Conservation (phyloP, 1,139 yeast genomes). For the Yamadazyma blattariae region DNA sequence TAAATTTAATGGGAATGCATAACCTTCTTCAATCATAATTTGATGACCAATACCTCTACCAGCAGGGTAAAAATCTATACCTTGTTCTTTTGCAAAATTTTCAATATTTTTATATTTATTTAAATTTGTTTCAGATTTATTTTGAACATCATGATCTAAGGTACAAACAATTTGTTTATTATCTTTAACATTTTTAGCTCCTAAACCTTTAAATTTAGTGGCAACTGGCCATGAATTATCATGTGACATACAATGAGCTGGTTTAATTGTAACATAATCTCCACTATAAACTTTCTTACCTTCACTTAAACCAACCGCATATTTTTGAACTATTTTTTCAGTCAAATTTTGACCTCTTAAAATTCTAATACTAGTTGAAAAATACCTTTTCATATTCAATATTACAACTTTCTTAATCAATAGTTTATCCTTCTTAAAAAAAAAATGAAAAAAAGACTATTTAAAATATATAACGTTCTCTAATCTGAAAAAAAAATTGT, state of each 20-base stretch:
- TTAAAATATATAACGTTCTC: slow-evolving; percentile 2
- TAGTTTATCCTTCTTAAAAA: neutral
- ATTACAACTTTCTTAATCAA: neutral
- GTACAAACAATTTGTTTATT: slow-evolving; percentile 93
- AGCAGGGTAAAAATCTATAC: slow-evolving; percentile 97
- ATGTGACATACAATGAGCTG: slow-evolving; percentile 98
- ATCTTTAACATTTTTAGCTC: slow-evolving; percentile 80
- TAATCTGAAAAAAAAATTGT: too few relatives aligned
- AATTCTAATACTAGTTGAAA: slow-evolving; percentile 12
- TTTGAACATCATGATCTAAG: slow-evolving; percentile 96
- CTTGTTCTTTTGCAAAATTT: slow-evolving; percentile 82
- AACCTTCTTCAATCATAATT: slow-evolving; percentile 98
- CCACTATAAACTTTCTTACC: slow-evolving; percentile 80
- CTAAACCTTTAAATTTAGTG: slow-evolving; percentile 89
- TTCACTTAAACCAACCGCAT: slow-evolving; percentile 76
- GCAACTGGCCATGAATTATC: slow-evolving; percentile 99
- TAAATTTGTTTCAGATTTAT: slow-evolving; percentile 82
- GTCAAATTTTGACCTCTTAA: slow-evolving; percentile 74
- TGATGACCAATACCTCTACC: slow-evolving; percentile 99
- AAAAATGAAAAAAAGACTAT: neutral
- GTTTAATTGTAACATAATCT: slow-evolving; percentile 91
- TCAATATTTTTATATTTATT: slow-evolving; percentile 86
- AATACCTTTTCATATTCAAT: slow-evolving; percentile 11
- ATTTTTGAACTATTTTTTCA: slow-evolving; percentile 91
- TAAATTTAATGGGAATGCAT: slow-evolving; percentile 90